A percentile compares a stretch with the other conserved stretches of the same genome.
Evolutionary conservation across 306 rosid species (phyloP).

Genomic region (Inga leiocalycina): DNA sequence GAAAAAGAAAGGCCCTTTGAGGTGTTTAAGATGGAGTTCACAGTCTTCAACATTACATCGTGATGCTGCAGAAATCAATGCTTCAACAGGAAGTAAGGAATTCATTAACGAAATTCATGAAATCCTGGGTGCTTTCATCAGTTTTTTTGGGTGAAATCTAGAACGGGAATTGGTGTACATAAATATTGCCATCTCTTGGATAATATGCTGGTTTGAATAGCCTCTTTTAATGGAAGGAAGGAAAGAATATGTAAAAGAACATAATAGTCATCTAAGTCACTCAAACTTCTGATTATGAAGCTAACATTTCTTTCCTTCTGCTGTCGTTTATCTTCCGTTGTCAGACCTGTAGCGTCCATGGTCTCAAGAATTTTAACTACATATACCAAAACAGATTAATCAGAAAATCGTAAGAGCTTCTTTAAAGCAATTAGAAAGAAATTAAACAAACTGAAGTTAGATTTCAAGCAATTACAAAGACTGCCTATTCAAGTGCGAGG

Average conservation of each 20-base stretch:
- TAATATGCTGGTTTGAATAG: neutral
- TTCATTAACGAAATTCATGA: neutral
- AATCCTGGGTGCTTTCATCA: neutral
- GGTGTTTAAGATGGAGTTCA: neutral
- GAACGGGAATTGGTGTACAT: neutral
- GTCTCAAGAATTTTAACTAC: neutral
- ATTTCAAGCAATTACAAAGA: too few species aligned
- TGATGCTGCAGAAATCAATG: neutral
- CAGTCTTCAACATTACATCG: neutral
- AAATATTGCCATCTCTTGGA: neutral
- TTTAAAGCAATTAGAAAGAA: too few species aligned
- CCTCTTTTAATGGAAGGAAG: neutral
- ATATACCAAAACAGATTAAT: too few species aligned
- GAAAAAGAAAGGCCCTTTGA: neutral
- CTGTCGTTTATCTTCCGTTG: neutral
- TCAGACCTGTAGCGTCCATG: neutral
- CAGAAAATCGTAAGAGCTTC: too few species aligned
- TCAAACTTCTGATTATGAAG: too few species aligned
- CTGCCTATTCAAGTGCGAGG: too few species aligned
- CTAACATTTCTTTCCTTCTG: neutral
- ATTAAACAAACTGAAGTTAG: too few species aligned
- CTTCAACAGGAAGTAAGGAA: neutral
- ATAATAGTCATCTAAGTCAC: neutral
- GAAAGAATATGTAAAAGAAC: neutral
- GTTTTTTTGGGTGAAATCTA: neutral